Base-by-base conservation (phyloP, 345 rosid species). In the Ceriops tagal region DNA sequence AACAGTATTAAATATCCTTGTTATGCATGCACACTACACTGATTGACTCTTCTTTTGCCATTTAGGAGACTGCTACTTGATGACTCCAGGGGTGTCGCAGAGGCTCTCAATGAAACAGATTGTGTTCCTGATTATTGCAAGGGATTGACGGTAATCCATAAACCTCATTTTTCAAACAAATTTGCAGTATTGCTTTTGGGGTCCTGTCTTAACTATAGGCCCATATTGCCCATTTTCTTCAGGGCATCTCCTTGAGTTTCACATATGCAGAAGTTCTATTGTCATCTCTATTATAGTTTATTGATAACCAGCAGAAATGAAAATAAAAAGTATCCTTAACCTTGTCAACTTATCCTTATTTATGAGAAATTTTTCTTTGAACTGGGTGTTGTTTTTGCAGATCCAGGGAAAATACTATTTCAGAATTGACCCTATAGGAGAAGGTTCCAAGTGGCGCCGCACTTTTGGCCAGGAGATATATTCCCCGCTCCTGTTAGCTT, bases 391-490 rank as follows among this genome's bases (percentile, higher is more conserved):
- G 9, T 31, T 58, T 28, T 46, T 84, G 65, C 87, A 93, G 98
- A 75, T 91, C 75, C 96, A 87, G 83, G 98, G 98, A 73, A 93
- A 93, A 73, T 91, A 89, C 68, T 93, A 91, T 75, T 91, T 76
- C 80, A 82, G 91, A 83, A 83, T 91, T 65, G 98, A 93, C 64
- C 85, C 85, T n/a, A 64, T 86, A 18, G 97, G 98, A 75, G 88
- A 86, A 73, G 98, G 97, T 78, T 93, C 98, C 39, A 89, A 87
- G 76, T 93, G 98, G 98, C 93, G 98, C 62, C 87, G 93, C 65
- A 71, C 93, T 62, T 86, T 88, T 70, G 93, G 98, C 61, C 96
- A 93, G 78, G 96, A 93, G 82, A 88, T 93, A 82, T 93, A 91
- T 84, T 93, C 98, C 13, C 98, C 97, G 10, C 87, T 91, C 65